Percentiles rank a stretch among this genome's conserved stretches.
Evolutionary conservation across 345 rosid species (phyloP).

Genomic region (Conringia planisiliqua): DNA sequence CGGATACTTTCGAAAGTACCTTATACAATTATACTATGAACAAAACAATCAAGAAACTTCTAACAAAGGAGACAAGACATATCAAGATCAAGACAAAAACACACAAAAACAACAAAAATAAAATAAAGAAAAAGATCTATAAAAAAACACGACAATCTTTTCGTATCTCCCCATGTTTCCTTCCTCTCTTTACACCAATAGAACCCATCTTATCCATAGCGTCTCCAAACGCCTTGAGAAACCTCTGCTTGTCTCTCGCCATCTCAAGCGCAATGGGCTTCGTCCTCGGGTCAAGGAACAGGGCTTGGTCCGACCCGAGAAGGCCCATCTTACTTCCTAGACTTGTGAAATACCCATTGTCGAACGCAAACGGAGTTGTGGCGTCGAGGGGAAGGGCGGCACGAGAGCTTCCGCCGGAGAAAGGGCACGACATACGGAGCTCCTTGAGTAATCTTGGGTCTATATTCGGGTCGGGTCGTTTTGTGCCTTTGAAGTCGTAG

Average conservation of each 20-base stretch:
- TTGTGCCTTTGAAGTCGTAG: constrained; percentile 55
- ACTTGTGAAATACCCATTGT: constrained; percentile 58
- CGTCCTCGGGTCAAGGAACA: constrained; percentile 59
- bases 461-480: constrained; percentile 54
- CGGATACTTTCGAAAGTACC: not conserved
- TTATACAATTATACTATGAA: not conserved
- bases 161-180: constrained; percentile 67
- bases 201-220: constrained; percentile 90
- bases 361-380: constrained; percentile 71
- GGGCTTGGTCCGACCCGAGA: constrained; percentile 59
- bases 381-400: constrained; percentile 66
- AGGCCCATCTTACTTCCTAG: constrained; percentile 58
- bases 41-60: not conserved
- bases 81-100: not conserved
- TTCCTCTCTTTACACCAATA: constrained; percentile 69
- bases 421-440: constrained; percentile 70
- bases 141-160: constrained; percentile 52
- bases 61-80: not conserved
- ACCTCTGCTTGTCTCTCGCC: constrained; percentile 49
- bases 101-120: not conserved
- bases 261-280: constrained; percentile 49
- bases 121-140: constrained; percentile 16
- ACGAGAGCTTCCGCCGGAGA: constrained; percentile 44
- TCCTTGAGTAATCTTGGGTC: constrained; percentile 65
- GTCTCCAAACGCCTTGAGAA: constrained; percentile 56